Conservation (phyloP, 2,329 filamentous ascomycete genomes). For the Phialophora macrospora region DNA sequence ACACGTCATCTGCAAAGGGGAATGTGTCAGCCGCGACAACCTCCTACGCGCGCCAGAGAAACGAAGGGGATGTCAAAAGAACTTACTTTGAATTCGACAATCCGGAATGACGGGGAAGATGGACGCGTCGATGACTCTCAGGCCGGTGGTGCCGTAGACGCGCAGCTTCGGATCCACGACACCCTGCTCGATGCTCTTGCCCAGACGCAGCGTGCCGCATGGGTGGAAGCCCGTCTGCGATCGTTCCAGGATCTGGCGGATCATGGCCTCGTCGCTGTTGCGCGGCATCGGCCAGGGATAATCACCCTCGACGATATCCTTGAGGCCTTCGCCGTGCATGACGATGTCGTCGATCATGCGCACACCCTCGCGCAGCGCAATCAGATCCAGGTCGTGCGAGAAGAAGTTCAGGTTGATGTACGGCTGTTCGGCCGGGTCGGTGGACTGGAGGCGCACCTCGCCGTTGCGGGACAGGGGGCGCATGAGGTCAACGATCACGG, state of each 20-base stretch:
- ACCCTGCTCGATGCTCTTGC: conserved; percentile 55
- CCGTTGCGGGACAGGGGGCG: conserved; percentile 54
- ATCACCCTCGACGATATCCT: conserved; percentile 46
- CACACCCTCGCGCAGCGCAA: conserved; percentile 64
- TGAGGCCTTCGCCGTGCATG: conserved; percentile 62
- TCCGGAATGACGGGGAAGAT: conserved; percentile 45
- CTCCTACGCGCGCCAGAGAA: too few species aligned
- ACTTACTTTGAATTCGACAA: conserved; percentile 44
- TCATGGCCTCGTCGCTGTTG: conserved; percentile 62
- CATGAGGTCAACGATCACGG: conserved; percentile 60
- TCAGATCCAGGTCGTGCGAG: conserved; percentile 57
- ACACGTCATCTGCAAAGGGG: conserved; percentile 40
- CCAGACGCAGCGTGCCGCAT: conserved; percentile 61
- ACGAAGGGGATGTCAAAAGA: too few species aligned
- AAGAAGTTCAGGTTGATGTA: conserved; percentile 54
- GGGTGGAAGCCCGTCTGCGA: conserved; percentile 65
- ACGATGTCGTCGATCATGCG: conserved; percentile 62
- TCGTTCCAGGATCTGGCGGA: conserved; percentile 61
- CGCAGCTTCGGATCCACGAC: conserved; percentile 43
- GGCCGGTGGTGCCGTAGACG: conserved; percentile 42
- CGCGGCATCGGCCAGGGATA: conserved; percentile 68
- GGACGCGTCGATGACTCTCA: conserved; percentile 45
- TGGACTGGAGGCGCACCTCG: conserved; percentile 50
- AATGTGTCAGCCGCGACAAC: too few species aligned
- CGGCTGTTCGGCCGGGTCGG: conserved; percentile 47